These are phyloP conservation scores for Boletus vermiculosoides DNA, from an alignment of 768 basidiomycete species.

Conservation along the genomic window DNA sequence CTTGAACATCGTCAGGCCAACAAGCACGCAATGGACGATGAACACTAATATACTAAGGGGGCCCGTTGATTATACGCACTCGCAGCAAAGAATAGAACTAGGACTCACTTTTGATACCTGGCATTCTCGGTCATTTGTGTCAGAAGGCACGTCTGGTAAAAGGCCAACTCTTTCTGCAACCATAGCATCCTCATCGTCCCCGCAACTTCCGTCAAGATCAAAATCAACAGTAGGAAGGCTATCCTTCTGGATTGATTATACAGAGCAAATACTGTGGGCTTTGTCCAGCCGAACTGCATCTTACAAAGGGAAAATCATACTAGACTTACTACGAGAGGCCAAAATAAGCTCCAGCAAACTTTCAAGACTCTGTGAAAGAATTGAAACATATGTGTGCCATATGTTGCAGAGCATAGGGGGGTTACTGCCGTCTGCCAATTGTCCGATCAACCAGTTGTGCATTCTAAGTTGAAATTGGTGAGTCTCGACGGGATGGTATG, in stretches of 20 bases:
- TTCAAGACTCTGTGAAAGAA: slow-evolving; percentile 2
- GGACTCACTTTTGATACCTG: slow-evolving; percentile 12
- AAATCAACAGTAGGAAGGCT: slow-evolving; percentile 1
- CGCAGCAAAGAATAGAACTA: not conserved
- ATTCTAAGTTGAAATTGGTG: slow-evolving; percentile 2
- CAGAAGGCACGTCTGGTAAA: slow-evolving; percentile 15
- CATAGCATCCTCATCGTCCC: slow-evolving; percentile 2
- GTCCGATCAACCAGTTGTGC: slow-evolving; percentile 12
- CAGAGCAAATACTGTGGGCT: slow-evolving; percentile 8
- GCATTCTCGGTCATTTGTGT: not conserved
- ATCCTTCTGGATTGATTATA: slow-evolving; percentile 13
- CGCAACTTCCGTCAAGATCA: slow-evolving; percentile 6
- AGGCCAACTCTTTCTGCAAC: not conserved
- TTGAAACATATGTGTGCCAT: slow-evolving; percentile 11
- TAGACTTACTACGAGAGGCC: slow-evolving; percentile 16
- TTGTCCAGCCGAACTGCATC: not conserved
- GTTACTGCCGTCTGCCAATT: slow-evolving; percentile 12
- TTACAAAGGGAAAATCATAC: not conserved
- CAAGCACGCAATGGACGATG: slow-evolving; percentile 12
- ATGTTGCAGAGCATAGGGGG: slow-evolving; percentile 4
- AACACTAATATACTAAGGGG: slow-evolving; percentile 14
- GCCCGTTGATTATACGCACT: not conserved
- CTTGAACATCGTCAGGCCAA: slow-evolving; percentile 21
- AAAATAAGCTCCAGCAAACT: slow-evolving; percentile 18
- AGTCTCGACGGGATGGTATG: not conserved